A percentile compares a stretch with the other conserved stretches of the same genome.
Conservation (phyloP, 2,329 filamentous ascomycete genomes). For the Fusarium drepaniforme region DNA sequence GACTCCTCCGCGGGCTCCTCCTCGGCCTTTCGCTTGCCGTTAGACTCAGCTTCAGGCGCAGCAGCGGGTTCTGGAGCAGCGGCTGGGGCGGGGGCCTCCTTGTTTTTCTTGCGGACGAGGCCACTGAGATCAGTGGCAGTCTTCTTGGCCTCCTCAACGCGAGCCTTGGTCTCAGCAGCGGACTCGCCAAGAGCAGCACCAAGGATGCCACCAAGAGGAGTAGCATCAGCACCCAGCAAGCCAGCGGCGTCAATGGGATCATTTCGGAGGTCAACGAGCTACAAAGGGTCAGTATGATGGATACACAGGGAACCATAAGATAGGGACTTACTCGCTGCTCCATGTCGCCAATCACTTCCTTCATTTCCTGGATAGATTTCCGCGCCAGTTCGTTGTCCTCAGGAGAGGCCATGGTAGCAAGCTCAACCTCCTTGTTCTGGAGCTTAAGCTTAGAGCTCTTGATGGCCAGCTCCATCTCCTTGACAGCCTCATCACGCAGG, state of each 20-base stretch:
- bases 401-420: slow-evolving; percentile 71
- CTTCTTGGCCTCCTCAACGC: slow-evolving; percentile 79
- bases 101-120: slow-evolving; percentile 80
- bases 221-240: slow-evolving; percentile 54
- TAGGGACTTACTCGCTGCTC: slow-evolving; percentile 72
- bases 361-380: slow-evolving; percentile 76
- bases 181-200: slow-evolving; percentile 74
- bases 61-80: slow-evolving; percentile 38
- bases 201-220: slow-evolving; percentile 69
- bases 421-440: slow-evolving; percentile 75
- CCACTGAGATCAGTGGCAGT: slow-evolving; percentile 79
- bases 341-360: slow-evolving; percentile 84
- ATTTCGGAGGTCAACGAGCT: slow-evolving; percentile 76
- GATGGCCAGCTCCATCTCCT: slow-evolving; percentile 80
- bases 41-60: slow-evolving; percentile 48
- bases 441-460: slow-evolving; percentile 78
- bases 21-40: slow-evolving; percentile 55
- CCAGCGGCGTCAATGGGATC: slow-evolving; percentile 62
- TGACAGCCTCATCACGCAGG: slow-evolving; percentile 77
- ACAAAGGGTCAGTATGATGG: slow-evolving; percentile 2
- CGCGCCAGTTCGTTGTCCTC: slow-evolving; percentile 75
- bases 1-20: slow-evolving; percentile 45
- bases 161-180: slow-evolving; percentile 69
- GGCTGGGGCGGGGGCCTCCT: slow-evolving; percentile 33
- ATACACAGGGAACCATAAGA: not conserved